Conservation (phyloP, 148 eudicot genomes). For the Cornus florida region DNA sequence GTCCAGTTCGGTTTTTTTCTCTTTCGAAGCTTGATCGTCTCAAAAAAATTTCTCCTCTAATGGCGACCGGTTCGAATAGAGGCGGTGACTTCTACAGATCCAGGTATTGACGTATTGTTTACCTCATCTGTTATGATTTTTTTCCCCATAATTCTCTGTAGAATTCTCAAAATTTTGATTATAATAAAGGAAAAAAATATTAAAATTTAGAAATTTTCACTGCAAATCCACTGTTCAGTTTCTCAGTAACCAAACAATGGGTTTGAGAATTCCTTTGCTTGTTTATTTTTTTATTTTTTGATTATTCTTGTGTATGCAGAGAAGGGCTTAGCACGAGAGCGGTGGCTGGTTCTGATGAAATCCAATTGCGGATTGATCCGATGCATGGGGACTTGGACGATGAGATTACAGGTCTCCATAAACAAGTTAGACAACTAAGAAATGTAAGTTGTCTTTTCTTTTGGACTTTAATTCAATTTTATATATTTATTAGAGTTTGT, state of each 20-base stretch:
- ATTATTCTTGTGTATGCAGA: slow-evolving; percentile 27
- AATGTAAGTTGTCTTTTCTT: slow-evolving; percentile 36
- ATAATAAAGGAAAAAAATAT: not conserved
- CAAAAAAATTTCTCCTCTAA: slow-evolving; percentile 14
- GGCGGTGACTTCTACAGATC: slow-evolving; percentile 43
- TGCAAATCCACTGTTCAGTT: not conserved
- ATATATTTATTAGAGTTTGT: not conserved
- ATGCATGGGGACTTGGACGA: slow-evolving; percentile 82
- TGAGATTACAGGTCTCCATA: slow-evolving; percentile 69
- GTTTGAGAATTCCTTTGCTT: not conserved
- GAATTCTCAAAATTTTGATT: not conserved
- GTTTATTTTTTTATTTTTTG: not conserved
- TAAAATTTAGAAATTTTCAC: not conserved
- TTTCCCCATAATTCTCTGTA: not conserved
- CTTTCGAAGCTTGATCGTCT: not conserved
- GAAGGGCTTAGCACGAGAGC: slow-evolving; percentile 85
- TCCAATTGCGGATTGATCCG: slow-evolving; percentile 83
- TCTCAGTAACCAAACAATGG: not conserved
- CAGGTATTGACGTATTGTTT: slow-evolving; percentile 54
- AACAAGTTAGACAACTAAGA: slow-evolving; percentile 72
- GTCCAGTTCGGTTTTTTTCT: too few species aligned
- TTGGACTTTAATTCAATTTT: not conserved
- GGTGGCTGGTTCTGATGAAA: slow-evolving; percentile 58
- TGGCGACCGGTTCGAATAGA: slow-evolving; percentile 32
- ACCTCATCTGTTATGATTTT: not conserved